Base-by-base conservation (phyloP, 129 eudicot species). In the Centrapalus pauciflorus region DNA sequence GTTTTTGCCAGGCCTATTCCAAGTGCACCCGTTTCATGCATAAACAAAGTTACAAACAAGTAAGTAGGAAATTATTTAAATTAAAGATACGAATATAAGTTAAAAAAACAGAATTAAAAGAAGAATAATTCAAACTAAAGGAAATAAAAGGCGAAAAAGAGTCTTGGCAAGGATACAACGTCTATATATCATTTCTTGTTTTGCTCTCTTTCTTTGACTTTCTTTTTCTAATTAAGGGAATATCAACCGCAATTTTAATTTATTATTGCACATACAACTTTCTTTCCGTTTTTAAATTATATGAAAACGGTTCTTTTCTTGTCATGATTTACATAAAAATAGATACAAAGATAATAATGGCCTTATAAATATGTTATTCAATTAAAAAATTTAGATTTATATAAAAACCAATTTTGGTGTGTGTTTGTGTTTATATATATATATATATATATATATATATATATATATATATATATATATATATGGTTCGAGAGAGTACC, bases 141-240 rank as follows among this genome's bases (percentile, higher is more conserved):
- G 25, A 57, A 66, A 66, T 19, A 48, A 66, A 66, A 59, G 66
- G 34, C n/a, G 49, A 21, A 63, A 64, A 32, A 7, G 41, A 12
- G 71, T 32, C 23, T 29, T 66, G 17, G 48, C 30, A 29, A 11
- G 24, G 19, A 51, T 66, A 19, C 46, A 59, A 33, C 40, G 48
- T 59, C 65, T 59, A 17, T 59, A n/a, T 59, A 17, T 59, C 48
- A 9, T 59, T 59, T 26, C 24, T 49, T n/a, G n/a, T n/a, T n/a
- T n/a, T n/a, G n/a, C 19, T 10, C 19, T 48, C 54, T 19, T 48
- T 63, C 23, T 19, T 66, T 66, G 48, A 29, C 59, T 65, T 64
- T 48, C 19, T 65, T 46, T 6, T 16, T 32, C 54, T 1, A 46
- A 17, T 3, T 45, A 24, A 28, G 45, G 37, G 62, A 59, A 23